Percentiles rank a stretch among this genome's conserved stretches.
These are phyloP conservation scores for Vararia minispora DNA, from an alignment of 768 basidiomycete genomes.

Conservation along the genomic window DNA sequence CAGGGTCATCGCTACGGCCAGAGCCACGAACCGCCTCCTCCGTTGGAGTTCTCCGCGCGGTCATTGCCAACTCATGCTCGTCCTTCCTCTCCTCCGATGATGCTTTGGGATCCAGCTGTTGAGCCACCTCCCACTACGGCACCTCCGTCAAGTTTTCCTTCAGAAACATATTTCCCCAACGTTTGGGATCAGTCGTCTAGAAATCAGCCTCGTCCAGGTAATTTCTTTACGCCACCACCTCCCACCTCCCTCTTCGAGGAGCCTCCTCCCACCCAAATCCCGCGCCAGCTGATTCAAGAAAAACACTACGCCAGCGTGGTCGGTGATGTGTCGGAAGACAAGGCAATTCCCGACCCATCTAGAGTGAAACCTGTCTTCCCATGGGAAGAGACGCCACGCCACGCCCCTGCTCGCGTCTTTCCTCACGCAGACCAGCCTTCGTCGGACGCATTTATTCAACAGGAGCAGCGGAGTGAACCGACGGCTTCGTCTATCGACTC, in stretches of 20 bases:
- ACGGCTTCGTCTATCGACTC: slow-evolving; percentile 12
- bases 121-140: slow-evolving; percentile 66
- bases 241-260: slow-evolving; percentile 43
- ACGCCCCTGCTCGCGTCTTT: slow-evolving; percentile 59
- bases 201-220: slow-evolving; percentile 28
- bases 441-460: slow-evolving; percentile 20
- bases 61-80: slow-evolving; percentile 19
- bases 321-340: slow-evolving; percentile 32
- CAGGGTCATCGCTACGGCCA: slow-evolving; percentile 5
- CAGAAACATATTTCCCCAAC: slow-evolving; percentile 72
- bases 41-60: slow-evolving; percentile 3
- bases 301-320: slow-evolving; percentile 63
- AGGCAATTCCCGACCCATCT: slow-evolving; percentile 49
- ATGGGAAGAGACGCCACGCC: slow-evolving; percentile 81
- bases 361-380: slow-evolving; percentile 81
- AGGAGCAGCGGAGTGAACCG: neutral
- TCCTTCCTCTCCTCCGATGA: slow-evolving; percentile 49
- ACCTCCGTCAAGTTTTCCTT: slow-evolving; percentile 51
- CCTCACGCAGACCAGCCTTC: slow-evolving; percentile 51
- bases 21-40: slow-evolving; percentile 8
- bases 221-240: slow-evolving; percentile 7
- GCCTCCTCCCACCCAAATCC: slow-evolving; percentile 49
- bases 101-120: slow-evolving; percentile 71
- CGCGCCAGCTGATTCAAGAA: slow-evolving; percentile 54
- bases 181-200: slow-evolving; percentile 67